These are phyloP conservation scores for Lasiodiplodia sp. DNA, from an alignment of 2,329 filamentous ascomycete genomes.

Conservation along the genomic window DNA sequence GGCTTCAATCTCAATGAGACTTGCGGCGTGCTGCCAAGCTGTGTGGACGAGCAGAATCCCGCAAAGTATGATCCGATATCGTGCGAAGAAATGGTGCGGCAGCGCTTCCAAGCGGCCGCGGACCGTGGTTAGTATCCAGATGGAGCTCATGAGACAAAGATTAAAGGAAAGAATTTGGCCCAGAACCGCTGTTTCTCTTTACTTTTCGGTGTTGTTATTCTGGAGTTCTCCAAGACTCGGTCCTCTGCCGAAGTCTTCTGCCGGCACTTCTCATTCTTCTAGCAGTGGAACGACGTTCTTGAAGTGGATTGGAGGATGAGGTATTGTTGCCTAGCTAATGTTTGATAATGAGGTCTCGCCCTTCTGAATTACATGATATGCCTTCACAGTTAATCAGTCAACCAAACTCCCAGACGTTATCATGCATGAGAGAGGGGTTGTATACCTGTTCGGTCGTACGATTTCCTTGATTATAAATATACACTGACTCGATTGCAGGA, in stretches of 20 bases:
- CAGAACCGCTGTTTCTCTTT: neutral
- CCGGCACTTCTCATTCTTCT: neutral
- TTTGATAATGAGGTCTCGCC: neutral
- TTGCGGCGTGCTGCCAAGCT: slow-evolving; percentile 41
- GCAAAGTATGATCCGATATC: slow-evolving; percentile 56
- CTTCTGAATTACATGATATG: neutral
- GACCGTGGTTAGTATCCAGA: neutral
- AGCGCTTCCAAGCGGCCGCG: neutral
- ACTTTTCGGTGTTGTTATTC: neutral
- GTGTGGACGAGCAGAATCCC: slow-evolving; percentile 55
- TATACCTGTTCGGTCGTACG: too few relatives aligned
- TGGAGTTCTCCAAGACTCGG: neutral
- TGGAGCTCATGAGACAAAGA: neutral
- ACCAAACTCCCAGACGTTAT: too few relatives aligned
- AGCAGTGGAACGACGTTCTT: neutral
- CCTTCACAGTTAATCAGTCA: too few relatives aligned
- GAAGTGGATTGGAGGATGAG: neutral
- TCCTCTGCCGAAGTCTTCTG: neutral
- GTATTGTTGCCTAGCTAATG: neutral
- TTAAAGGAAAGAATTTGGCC: neutral
- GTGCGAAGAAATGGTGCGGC: slow-evolving; percentile 32
- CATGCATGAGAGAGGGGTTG: too few relatives aligned
- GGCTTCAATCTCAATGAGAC: slow-evolving; percentile 36
- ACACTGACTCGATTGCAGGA: too few relatives aligned
- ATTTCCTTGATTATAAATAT: too few relatives aligned